A percentile compares a stretch with the other conserved stretches of the same genome.
These are phyloP conservation scores for Dunaliella sp. DNA, from an alignment of 139 green algal species.

Conservation along the genomic window DNA sequence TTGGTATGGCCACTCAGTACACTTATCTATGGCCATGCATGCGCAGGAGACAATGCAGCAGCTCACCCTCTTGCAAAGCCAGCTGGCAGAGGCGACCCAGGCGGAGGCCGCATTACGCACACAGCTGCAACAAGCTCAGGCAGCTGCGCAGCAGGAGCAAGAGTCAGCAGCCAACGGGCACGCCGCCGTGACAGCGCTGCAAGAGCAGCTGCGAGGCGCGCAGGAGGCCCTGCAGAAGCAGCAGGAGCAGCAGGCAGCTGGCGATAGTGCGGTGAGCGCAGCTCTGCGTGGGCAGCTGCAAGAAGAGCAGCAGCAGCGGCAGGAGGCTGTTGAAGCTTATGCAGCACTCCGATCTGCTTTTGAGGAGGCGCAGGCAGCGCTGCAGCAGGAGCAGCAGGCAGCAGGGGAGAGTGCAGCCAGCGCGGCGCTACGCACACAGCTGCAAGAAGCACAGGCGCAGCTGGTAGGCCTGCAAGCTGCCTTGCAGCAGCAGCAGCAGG, in stretches of 20 bases:
- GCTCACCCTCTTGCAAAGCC: background rate
- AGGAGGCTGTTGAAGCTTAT: background rate
- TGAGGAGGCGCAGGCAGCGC: background rate
- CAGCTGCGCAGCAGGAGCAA: conserved; percentile 7
- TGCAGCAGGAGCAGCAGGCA: background rate
- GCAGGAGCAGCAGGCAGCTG: background rate
- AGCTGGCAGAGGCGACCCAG: background rate
- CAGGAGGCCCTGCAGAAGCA: background rate
- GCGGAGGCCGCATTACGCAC: background rate
- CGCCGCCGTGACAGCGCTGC: background rate
- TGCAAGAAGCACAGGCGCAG: background rate
- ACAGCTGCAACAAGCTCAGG: background rate
- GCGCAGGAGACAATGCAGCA: background rate
- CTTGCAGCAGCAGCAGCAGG: background rate
- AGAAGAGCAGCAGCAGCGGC: conserved; percentile 9
- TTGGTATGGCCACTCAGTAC: too few species aligned
- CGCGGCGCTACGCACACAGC: background rate
- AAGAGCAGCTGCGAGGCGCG: background rate
- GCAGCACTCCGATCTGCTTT: background rate
- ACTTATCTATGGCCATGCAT: too few species aligned
- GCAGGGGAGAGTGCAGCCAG: background rate
- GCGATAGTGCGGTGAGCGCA: background rate
- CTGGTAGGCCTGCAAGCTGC: background rate
- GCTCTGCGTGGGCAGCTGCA: conserved; percentile 5
- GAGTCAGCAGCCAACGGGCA: background rate